phyloP scores from a whole-genome alignment of 768 basidiomycete genomes.

The Dentipellis fragilis region DNA sequence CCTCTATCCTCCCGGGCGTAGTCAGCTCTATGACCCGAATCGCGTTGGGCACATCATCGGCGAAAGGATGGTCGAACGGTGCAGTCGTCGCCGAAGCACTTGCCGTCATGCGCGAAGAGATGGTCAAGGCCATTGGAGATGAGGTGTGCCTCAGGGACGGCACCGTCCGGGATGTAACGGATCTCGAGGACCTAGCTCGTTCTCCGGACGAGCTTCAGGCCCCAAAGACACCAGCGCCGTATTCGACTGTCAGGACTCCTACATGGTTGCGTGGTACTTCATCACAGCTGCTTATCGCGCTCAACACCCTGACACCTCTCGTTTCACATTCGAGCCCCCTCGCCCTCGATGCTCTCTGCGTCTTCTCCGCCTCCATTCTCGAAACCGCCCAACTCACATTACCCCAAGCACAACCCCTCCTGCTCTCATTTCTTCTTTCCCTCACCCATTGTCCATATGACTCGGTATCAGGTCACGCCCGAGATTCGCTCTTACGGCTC shows the following conservation, averaged over 20 bases:
- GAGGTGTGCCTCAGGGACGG: slow-evolving; percentile 55
- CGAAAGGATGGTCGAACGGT: slow-evolving; percentile 65
- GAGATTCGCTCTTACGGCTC: slow-evolving; percentile 33
- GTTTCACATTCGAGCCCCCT: slow-evolving; percentile 60
- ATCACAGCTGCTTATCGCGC: slow-evolving; percentile 73
- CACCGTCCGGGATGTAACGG: slow-evolving; percentile 41
- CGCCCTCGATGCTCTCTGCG: slow-evolving; percentile 48
- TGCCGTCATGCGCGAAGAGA: slow-evolving; percentile 40
- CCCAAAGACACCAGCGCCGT: neutral
- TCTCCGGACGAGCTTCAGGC: neutral
- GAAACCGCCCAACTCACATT: slow-evolving; percentile 48
- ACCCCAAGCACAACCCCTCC: slow-evolving; percentile 54
- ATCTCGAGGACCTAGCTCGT: slow-evolving; percentile 33
- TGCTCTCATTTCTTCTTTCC: slow-evolving; percentile 65
- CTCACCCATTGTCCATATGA: slow-evolving; percentile 52
- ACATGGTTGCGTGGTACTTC: slow-evolving; percentile 78
- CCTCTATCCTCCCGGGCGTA: slow-evolving; percentile 76
- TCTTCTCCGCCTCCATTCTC: slow-evolving; percentile 48
- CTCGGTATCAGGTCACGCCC: slow-evolving; percentile 41
- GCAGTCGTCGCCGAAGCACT: slow-evolving; percentile 54
- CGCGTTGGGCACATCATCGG: slow-evolving; percentile 41
- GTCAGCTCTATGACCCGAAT: slow-evolving; percentile 70
- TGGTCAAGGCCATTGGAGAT: slow-evolving; percentile 56
- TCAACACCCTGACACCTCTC: slow-evolving; percentile 66
- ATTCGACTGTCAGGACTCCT: slow-evolving; percentile 22